Base-by-base conservation (phyloP, 2,329 filamentous ascomycete species). In the Lojkania enalia region DNA sequence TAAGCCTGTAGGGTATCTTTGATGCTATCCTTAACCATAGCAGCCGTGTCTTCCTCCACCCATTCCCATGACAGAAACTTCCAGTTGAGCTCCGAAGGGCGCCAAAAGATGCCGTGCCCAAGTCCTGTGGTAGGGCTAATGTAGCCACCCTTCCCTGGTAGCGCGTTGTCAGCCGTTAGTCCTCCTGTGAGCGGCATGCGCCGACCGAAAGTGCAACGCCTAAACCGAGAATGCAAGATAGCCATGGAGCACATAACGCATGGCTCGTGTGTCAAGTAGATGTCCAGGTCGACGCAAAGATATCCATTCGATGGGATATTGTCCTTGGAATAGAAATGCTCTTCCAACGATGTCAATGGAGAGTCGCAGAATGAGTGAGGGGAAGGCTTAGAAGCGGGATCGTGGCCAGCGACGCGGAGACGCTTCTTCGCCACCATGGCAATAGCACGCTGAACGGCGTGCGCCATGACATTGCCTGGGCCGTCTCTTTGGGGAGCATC, bases 171-270 rank as follows among this genome's bases (percentile, higher is more conserved):
- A 16, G 90, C 86, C 60, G 86, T 87, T 73, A 96, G 77, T 32
- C 89, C 91, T 38, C 92, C 92, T 11, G 88, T 95, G 52, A 82
- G 74, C 35, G 81, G 80, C 87, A 95, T 94, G 43, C 88, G 82
- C 51, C 84, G 79, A 52, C 82, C 83, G 71, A 96, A 95, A 29
- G 95, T 80, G 39, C 91, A 87, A 41, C 87, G 85, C 33, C 88
- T 85, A 78, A 99, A 96, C 39, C 94, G 83, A 6, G 92, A 96
- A 66, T 97, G 91, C 16, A 97, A 78, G 57, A 97, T 87, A 1
- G 89, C 94, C 94, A 97, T 97, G 25, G 88, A 90, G 72, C 94
- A 99, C 82, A 95, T 95, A 48, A 95, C 82, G 66, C 94, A 99
- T 4, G 94, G 94, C 72, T 99, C 94, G 64, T 97, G 91, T 2